These are phyloP conservation scores for Russula earlei DNA, from an alignment of 768 basidiomycete genomes.

Conservation along the genomic window DNA sequence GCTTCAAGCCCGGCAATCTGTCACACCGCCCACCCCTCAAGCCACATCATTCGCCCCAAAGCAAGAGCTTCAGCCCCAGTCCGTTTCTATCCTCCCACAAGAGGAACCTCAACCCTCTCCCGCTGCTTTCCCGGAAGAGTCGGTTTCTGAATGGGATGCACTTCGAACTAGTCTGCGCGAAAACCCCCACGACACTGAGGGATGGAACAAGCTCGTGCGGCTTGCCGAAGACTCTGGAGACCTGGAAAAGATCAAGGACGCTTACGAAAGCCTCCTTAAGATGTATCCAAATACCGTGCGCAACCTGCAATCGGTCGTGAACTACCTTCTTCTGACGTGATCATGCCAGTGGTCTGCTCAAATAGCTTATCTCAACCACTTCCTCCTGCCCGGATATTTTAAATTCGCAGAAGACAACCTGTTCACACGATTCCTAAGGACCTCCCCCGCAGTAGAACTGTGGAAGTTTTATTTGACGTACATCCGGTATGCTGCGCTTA, in stretches of 20 bases:
- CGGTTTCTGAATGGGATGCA: conserved; percentile 59
- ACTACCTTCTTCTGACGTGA: conserved; percentile 21
- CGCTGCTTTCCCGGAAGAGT: conserved; percentile 15
- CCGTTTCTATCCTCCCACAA: conserved; percentile 7
- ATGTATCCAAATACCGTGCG: conserved; percentile 90
- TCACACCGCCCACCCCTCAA: conserved; percentile 11
- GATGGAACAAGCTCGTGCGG: conserved; percentile 69
- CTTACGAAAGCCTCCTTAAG: conserved; percentile 75
- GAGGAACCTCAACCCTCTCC: conserved; percentile 20
- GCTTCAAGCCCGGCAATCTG: conserved; percentile 15
- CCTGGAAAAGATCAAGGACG: conserved; percentile 66
- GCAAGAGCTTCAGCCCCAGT: neutral
- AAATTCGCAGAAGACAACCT: conserved; percentile 65
- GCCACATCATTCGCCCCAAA: conserved; percentile 1
- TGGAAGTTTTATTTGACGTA: conserved; percentile 93
- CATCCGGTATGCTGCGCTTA: conserved; percentile 44
- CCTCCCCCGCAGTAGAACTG: conserved; percentile 80
- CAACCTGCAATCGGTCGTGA: conserved; percentile 26
- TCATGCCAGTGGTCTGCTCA: conserved; percentile 62
- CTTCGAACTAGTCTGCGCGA: conserved; percentile 53
- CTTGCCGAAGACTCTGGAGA: conserved; percentile 71
- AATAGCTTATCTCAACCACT: conserved; percentile 76
- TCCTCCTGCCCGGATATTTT: conserved; percentile 56
- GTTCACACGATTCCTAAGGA: conserved; percentile 81
- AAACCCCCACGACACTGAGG: conserved; percentile 65